Evolutionary conservation across 805 yeast species (phyloP).

Genomic region (Saccharomycopsis guyanensis): DNA sequence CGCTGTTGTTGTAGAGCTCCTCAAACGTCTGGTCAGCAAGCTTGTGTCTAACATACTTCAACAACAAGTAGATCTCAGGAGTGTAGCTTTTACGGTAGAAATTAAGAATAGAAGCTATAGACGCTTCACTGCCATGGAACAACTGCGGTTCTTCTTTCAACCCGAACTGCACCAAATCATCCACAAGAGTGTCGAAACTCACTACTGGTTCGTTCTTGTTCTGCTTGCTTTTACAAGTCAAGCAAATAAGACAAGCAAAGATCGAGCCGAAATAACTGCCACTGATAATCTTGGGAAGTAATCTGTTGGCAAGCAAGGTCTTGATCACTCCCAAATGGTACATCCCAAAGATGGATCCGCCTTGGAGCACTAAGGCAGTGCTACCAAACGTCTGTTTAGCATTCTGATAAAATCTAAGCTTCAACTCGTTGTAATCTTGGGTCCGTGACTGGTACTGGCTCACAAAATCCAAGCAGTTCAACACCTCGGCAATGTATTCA

Average conservation of each 20-base stretch:
- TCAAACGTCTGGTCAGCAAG: conserved; percentile 87
- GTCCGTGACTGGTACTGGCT: conserved; percentile 31
- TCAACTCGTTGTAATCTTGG: conserved; percentile 37
- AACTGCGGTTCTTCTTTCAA: conserved; percentile 5
- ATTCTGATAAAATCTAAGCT: conserved; percentile 73
- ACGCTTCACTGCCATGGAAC: conserved; percentile 3
- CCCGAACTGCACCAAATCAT: conserved; percentile 3
- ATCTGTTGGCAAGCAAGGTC: conserved; percentile 64
- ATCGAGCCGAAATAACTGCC: conserved; percentile 95
- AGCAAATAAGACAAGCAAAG: conserved; percentile 79
- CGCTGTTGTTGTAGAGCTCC: conserved; percentile 79
- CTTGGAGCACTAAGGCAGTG: conserved; percentile 86
- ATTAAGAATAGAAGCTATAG: conserved; percentile 4
- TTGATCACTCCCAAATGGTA: conserved; percentile 91
- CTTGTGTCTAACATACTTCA: conserved; percentile 66
- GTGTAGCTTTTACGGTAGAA: conserved; percentile 63
- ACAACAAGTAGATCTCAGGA: conserved; percentile 72
- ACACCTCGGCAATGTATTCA: conserved; percentile 72
- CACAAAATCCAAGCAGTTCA: conserved; percentile 56
- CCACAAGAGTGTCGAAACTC: conserved; percentile 4
- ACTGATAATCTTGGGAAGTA: conserved; percentile 78
- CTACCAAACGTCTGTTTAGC: conserved; percentile 82
- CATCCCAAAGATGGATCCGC: conserved; percentile 90
- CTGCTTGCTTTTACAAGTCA: conserved; percentile 24
- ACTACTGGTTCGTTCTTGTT: background rate